Evolutionary conservation across 2,329 filamentous ascomycete species (phyloP).

Genomic region (Alternaria ethzedia): DNA sequence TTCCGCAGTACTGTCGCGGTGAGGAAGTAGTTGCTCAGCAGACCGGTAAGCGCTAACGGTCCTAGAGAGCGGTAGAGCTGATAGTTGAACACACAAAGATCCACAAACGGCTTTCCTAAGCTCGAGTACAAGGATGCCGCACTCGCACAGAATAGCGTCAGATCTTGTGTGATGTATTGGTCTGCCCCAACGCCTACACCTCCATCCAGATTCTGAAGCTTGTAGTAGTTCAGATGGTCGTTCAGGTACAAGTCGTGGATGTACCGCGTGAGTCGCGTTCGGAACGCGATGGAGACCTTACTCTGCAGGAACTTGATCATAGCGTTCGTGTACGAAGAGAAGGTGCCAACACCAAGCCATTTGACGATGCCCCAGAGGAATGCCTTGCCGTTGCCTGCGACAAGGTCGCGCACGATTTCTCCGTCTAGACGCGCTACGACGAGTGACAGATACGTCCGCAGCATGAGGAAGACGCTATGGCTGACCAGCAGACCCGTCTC

Average conservation of each 20-base stretch:
- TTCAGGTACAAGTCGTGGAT: conserved; percentile 98
- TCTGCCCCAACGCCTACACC: conserved; percentile 91
- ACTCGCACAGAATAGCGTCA: conserved; percentile 92
- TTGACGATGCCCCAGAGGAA: conserved; percentile 91
- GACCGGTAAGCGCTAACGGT: conserved; percentile 81
- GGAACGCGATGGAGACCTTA: conserved; percentile 97
- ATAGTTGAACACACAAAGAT: conserved; percentile 97
- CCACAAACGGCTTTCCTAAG: conserved; percentile 96
- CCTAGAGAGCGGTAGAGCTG: conserved; percentile 92
- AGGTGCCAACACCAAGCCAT: conserved; percentile 92
- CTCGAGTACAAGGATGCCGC: conserved; percentile 95
- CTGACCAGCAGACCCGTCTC: conserved; percentile 89
- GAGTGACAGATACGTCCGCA: conserved; percentile 91
- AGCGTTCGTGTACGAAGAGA: conserved; percentile 96
- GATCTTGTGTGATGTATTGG: conserved; percentile 96
- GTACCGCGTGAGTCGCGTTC: conserved; percentile 91
- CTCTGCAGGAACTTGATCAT: conserved; percentile 99
- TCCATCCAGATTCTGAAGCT: conserved; percentile 88
- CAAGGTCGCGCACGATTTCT: conserved; percentile 93
- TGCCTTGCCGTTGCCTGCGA: conserved; percentile 88
- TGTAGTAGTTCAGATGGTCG: conserved; percentile 95
- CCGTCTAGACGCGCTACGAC: conserved; percentile 92
- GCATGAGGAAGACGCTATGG: conserved; percentile 86
- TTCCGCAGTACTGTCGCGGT: conserved; percentile 89
- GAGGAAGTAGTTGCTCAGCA: conserved; percentile 91